Conservation (phyloP, 306 rosid genomes). For the Glycyrrhiza uralensis region DNA sequence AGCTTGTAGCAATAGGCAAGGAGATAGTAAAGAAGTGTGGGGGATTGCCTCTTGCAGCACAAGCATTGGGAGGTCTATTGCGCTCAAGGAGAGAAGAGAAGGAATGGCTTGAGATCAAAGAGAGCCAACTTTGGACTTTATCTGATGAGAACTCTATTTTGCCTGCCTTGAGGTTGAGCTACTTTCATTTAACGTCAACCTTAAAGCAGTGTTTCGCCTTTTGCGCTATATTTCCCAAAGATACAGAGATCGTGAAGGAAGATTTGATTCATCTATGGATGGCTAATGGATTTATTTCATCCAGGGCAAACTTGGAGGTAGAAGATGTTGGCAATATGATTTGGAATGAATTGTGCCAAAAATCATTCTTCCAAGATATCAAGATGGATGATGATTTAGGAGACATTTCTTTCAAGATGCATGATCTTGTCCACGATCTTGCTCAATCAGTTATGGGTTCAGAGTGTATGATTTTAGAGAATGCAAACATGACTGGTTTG, state of each 20-base stretch:
- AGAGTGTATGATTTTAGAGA: neutral
- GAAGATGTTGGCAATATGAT: neutral
- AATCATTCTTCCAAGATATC: neutral
- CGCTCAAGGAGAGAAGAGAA: neutral
- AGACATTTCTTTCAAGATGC: neutral
- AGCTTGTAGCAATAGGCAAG: neutral
- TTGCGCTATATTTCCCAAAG: neutral
- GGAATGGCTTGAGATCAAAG: neutral
- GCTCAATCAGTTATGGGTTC: neutral
- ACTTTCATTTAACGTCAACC: neutral
- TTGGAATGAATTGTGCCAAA: neutral
- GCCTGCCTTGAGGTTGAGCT: neutral
- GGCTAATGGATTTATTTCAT: neutral
- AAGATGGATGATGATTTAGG: neutral
- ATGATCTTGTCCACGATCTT: slow-evolving; percentile 2
- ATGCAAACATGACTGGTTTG: neutral
- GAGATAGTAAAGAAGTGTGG: neutral
- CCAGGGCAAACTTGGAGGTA: neutral
- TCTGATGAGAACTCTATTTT: neutral
- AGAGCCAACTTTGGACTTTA: neutral
- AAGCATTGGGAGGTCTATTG: neutral
- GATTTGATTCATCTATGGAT: neutral
- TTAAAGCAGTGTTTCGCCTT: neutral
- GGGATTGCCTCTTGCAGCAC: slow-evolving; percentile 4
- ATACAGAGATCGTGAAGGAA: neutral